Base-by-base conservation (phyloP, 139 green algal species). In the Parachlorella kessleri region DNA sequence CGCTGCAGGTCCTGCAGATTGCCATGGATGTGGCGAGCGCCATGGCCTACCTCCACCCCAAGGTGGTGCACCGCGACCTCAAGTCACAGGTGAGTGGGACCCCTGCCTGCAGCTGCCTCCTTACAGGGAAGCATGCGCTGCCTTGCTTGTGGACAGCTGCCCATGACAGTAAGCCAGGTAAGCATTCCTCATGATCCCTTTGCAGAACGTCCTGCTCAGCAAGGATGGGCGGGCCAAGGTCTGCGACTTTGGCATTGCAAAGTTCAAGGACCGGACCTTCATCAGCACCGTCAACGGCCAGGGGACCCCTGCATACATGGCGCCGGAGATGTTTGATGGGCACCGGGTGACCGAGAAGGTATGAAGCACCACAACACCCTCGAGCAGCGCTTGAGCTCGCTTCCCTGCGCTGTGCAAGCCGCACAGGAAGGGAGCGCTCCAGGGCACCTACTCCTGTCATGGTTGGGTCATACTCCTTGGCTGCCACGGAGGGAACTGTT, bases 241-340 rank as follows among this genome's bases (percentile, higher is more conserved):
- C 33, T 92, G 84, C 76, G 90, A 94, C 78, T 94, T 94, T 90
- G 90, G 83, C 75, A 88, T 88, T 71, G 74, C 89, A 64, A 81
- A 85, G 68, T 84, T 91, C 77, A 90, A 92, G 76, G 83, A 85
- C 67, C 48, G 78, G 40, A 94, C 92, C 0, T 89, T 92, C 39
- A 59, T 94, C 41, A 88, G 76, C 59, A 93, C 85, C 39, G 81
- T 80, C 30, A 89, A 91, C 75, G 77, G 83, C 4, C 75, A 90
- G 35, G 92, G 92, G 33, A 96, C 92, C 0, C 89, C 92, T 2
- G 81, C 84, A 1, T 96, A 94, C 82, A 94, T 96, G 88, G 90
- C 91, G 0, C 91, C 91, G 0, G 91, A 95, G 76, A 70, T 84
- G 70, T n/a, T n/a, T n/a, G n/a, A n/a, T n/a, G n/a, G n/a, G n/a